These are phyloP conservation scores for Rhizoctonia solani DNA, from an alignment of 1,284 basidiomycete genomes.

Conservation along the genomic window DNA sequence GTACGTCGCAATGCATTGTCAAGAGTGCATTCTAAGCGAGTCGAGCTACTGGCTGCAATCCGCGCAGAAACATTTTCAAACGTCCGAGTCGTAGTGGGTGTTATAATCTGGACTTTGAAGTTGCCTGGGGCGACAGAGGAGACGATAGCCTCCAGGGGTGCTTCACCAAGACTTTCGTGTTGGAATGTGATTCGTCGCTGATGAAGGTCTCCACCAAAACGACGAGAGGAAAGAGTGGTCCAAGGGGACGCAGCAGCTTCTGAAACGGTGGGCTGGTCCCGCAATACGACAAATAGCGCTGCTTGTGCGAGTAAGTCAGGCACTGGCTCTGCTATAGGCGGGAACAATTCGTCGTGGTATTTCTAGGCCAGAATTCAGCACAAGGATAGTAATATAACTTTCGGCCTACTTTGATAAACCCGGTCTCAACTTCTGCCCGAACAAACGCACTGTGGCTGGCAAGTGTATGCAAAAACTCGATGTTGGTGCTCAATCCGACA, in stretches of 20 bases:
- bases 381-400: neutral
- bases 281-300: slow-evolving; percentile 72
- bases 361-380: slow-evolving; percentile 56
- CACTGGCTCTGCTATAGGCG: slow-evolving; percentile 58
- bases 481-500: slow-evolving; percentile 88
- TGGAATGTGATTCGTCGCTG: slow-evolving; percentile 64
- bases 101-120: slow-evolving; percentile 12
- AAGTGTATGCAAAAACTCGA: slow-evolving; percentile 82
- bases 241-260: slow-evolving; percentile 57
- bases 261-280: slow-evolving; percentile 55
- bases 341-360: slow-evolving; percentile 78
- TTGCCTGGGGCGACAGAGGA: slow-evolving; percentile 20
- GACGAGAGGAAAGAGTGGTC: slow-evolving; percentile 66
- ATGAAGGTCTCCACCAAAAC: slow-evolving; percentile 75
- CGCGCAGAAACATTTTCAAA: slow-evolving; percentile 37
- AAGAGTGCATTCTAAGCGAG: slow-evolving; percentile 50
- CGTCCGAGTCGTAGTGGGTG: slow-evolving; percentile 9
- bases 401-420: slow-evolving; percentile 76
- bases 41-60: slow-evolving; percentile 13
- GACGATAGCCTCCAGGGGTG: slow-evolving; percentile 22
- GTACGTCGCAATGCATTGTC: slow-evolving; percentile 54
- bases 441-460: slow-evolving; percentile 80
- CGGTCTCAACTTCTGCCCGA: slow-evolving; percentile 85
- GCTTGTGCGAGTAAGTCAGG: slow-evolving; percentile 74
- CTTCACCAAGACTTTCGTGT: slow-evolving; percentile 51